Evolutionary conservation across 2,329 filamentous ascomycete species (phyloP).

Genomic region (Diaporthe sp.): DNA sequence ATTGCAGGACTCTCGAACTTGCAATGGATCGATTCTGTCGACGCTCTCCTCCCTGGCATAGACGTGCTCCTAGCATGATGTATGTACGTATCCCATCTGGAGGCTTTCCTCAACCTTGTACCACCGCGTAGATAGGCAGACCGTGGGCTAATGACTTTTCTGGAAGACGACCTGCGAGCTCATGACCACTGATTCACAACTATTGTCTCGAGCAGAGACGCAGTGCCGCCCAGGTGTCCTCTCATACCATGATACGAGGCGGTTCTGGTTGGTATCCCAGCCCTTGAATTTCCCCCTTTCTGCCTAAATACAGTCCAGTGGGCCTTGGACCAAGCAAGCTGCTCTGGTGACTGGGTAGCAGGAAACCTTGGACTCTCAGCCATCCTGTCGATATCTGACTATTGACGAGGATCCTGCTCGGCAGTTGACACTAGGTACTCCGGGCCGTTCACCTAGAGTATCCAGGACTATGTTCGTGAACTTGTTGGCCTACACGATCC

Average conservation of each 20-base stretch:
- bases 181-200: background rate
- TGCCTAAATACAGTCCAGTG: slow-evolving; percentile 25
- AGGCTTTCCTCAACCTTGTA: background rate
- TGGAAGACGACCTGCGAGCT: background rate
- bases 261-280: slow-evolving; percentile 13
- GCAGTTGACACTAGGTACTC: slow-evolving; percentile 26
- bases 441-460: slow-evolving; percentile 7
- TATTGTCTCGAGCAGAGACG: background rate
- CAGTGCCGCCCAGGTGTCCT: background rate
- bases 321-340: slow-evolving; percentile 8
- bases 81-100: background rate
- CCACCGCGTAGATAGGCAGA: background rate
- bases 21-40: background rate
- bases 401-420: slow-evolving; percentile 16
- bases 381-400: slow-evolving; percentile 2
- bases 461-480: background rate
- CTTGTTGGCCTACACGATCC: background rate
- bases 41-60: background rate
- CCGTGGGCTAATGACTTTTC: background rate
- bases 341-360: slow-evolving; percentile 12
- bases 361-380: background rate
- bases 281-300: slow-evolving; percentile 29
- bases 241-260: slow-evolving; percentile 7
- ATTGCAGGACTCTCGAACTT: background rate
- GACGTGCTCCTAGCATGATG: background rate